These are phyloP conservation scores for Leucogyrophana mollusca DNA, from an alignment of 768 basidiomycete species.

Conservation along the genomic window DNA sequence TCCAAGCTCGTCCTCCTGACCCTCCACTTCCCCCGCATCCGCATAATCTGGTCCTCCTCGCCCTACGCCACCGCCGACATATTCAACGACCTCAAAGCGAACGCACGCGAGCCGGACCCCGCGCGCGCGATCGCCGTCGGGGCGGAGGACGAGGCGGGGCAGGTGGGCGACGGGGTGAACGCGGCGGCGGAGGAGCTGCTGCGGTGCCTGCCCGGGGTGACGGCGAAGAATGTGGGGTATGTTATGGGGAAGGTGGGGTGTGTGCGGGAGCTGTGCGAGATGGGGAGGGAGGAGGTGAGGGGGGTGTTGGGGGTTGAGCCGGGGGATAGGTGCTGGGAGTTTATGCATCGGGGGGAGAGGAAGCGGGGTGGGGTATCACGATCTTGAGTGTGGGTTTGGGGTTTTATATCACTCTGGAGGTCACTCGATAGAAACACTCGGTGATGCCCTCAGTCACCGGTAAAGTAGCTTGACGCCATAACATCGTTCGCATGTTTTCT, in stretches of 20 bases:
- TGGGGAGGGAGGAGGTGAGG: constrained; percentile 62
- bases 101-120: constrained; percentile 79
- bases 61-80: constrained; percentile 91
- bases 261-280: constrained; percentile 70
- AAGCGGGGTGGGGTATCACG: neutral
- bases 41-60: constrained; percentile 97
- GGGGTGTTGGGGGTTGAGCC: constrained; percentile 78
- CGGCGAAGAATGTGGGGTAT: constrained; percentile 79
- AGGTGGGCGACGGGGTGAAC: constrained; percentile 69
- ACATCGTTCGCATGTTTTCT: too few relatives aligned
- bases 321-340: constrained; percentile 77
- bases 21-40: constrained; percentile 85
- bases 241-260: constrained; percentile 81
- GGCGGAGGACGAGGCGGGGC: constrained; percentile 58
- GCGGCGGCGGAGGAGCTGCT: constrained; percentile 80
- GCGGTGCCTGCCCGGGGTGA: constrained; percentile 80
- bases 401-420: too few relatives aligned
- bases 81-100: constrained; percentile 86
- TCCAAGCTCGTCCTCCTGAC: constrained; percentile 91
- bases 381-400: too few relatives aligned
- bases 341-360: constrained; percentile 71
- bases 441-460: too few relatives aligned
- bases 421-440: too few relatives aligned
- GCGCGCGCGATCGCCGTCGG: constrained; percentile 76
- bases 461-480: too few relatives aligned